phyloP scores from a whole-genome alignment of 2,329 filamentous ascomycete genomes.

The Knoxdaviesia capensis region DNA sequence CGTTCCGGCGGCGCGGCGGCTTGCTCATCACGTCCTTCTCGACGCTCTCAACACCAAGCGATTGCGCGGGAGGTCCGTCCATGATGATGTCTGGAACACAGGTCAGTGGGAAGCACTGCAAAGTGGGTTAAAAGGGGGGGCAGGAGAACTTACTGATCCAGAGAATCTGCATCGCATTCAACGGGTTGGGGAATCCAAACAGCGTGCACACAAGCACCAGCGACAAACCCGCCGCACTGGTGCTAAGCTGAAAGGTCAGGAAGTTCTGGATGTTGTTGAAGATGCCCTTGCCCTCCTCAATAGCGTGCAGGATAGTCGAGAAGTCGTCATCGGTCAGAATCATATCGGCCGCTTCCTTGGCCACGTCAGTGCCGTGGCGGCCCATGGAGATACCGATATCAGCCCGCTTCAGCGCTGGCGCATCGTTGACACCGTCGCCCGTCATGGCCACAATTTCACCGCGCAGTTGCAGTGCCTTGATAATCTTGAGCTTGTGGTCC shows the following conservation, averaged over 20 bases:
- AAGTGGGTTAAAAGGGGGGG: background rate
- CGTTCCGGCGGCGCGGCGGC: conserved; percentile 65
- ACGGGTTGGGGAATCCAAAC: conserved; percentile 79
- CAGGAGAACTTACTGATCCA: conserved; percentile 75
- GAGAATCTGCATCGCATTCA: conserved; percentile 98
- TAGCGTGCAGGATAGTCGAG: conserved; percentile 78
- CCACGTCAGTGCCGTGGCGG: conserved; percentile 82
- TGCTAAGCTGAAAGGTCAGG: conserved; percentile 93
- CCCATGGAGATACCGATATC: conserved; percentile 99
- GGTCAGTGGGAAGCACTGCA: conserved; percentile 4
- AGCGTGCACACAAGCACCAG: conserved; percentile 85
- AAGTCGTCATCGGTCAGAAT: conserved; percentile 81
- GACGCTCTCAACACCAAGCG: conserved; percentile 84
- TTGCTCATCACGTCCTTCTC: conserved; percentile 87
- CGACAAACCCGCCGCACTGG: conserved; percentile 79
- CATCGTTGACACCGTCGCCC: conserved; percentile 94
- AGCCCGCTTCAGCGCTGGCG: conserved; percentile 86
- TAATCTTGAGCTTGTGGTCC: conserved; percentile 96
- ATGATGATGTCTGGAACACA: conserved; percentile 71
- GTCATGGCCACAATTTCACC: conserved; percentile 99
- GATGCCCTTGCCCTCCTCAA: conserved; percentile 97
- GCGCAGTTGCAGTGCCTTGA: conserved; percentile 71
- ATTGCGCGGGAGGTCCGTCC: conserved; percentile 95
- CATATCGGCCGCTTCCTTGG: conserved; percentile 92
- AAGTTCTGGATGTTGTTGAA: conserved; percentile 99